Evolutionary conservation across 305 asterid species (phyloP), one percentile per base, ranked within the genome.

Genomic region (Euphrasia arctica): DNA sequence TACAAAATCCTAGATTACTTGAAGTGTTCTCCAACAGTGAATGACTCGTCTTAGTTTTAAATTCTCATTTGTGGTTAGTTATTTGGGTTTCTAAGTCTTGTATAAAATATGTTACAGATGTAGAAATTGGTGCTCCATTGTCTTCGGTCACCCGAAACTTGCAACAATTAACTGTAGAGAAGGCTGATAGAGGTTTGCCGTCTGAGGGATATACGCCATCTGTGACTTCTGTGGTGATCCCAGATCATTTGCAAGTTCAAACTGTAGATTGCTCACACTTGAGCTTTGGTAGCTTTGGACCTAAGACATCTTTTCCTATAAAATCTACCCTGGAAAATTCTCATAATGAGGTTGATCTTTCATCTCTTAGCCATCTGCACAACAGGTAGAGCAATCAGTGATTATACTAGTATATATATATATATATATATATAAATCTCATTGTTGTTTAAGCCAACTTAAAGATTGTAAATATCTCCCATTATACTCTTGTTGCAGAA

Each of bases 231-330:
- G 88, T 86, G 51, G 85, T 88, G 31, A 93, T 93, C 63, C 96
- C 99, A 60, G 88, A 83, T 70, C 93, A 86, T 76, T 79, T 93
- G 72, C 96, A 85, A 81, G 95, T 83, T 60, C 92, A 88, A 72
- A 74, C 78, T 67, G 89, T 76, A 25, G 95, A 88, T 63, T 93
- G 87, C 69, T 88, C 92, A 9, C 95, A 93, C 79, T 79, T 90
- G 79, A 90, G 89, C 76, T 93, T 93, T 76, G 99, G 97, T 68
- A 90, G 95, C 77, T 90, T 88, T 67, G 86, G 95, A 67, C 62
- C 88, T 61, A 88, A 69, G 72, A 56, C 83, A 51, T 78, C 99
- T 42, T 59, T 69, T 50, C 95, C 91, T 62, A 83, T 68, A 63
- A 75, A 75, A 61, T 58, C 76, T 43, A 77, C 74, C 70, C 65